These are phyloP conservation scores for Pelargonium hybrid DNA, from an alignment of 441 rosid species.

Conservation along the genomic window DNA sequence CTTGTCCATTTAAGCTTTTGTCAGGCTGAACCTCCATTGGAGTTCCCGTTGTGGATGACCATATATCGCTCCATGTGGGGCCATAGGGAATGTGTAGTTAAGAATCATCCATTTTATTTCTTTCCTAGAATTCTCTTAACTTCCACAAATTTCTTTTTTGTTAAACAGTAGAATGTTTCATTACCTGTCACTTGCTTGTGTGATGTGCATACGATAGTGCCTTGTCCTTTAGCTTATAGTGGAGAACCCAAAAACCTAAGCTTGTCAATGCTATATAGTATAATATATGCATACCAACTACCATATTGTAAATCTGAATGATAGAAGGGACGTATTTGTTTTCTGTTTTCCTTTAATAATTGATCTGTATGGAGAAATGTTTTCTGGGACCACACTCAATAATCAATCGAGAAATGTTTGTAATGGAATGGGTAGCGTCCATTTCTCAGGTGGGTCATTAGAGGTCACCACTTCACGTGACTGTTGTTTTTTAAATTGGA, in stretches of 20 bases:
- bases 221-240: background rate
- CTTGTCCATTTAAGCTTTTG: conserved; percentile 33
- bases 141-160: background rate
- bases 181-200: background rate
- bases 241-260: background rate
- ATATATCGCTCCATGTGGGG: conserved; percentile 9
- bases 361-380: conserved; percentile 15
- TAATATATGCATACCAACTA: background rate
- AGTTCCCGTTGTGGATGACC: conserved; percentile 20
- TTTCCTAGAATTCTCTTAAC: conserved; percentile 21
- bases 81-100: conserved; percentile 19
- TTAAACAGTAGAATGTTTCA: background rate
- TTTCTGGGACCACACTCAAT: conserved; percentile 13
- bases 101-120: conserved; percentile 28
- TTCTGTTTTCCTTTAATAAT: conserved; percentile 15
- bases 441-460: background rate
- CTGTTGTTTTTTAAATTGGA: background rate
- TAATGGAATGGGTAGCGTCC: background rate
- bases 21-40: conserved; percentile 36
- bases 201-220: background rate
- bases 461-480: conserved; percentile 2
- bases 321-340: background rate
- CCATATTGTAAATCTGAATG: background rate
- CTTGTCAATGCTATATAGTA: no score
- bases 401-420: background rate